A percentile compares a stretch with the other conserved stretches of the same genome.
Evolutionary conservation across 495 filamentous ascomycete species (phyloP).

Genomic region (Podospora conica): DNA sequence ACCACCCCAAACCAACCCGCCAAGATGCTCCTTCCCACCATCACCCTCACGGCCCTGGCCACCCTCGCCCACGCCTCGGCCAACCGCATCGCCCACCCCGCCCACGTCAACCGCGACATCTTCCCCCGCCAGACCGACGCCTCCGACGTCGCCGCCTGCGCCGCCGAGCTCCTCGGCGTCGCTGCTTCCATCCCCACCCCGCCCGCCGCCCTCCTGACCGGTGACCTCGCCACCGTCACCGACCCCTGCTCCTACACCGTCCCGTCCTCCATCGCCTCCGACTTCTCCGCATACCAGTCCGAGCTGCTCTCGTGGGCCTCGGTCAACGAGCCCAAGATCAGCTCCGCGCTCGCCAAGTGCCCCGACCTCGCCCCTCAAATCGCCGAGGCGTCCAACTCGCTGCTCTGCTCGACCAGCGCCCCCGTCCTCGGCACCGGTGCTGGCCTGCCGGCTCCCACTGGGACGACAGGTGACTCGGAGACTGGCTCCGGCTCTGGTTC

Average conservation of each 20-base stretch:
- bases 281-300: constrained; percentile 7
- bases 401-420: not conserved
- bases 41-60: not conserved
- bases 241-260: constrained; percentile 12
- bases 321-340: constrained; percentile 1
- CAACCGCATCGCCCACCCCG: constrained; percentile 3
- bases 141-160: constrained; percentile 8
- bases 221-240: not conserved
- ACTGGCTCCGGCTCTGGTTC: not conserved
- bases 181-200: constrained; percentile 15
- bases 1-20: not conserved
- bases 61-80: not conserved
- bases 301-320: constrained; percentile 10
- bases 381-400: not conserved
- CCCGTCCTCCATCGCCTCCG: not conserved
- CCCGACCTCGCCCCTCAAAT: not conserved
- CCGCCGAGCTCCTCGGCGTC: constrained; percentile 12
- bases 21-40: not conserved
- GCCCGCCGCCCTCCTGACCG: constrained; percentile 4
- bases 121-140: constrained; percentile 15
- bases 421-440: not conserved
- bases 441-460: not conserved
- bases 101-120: constrained; percentile 9
- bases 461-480: not conserved
- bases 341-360: constrained; percentile 12